These are phyloP conservation scores for Odontarrhena argentea DNA, from an alignment of 345 rosid genomes.

Conservation along the genomic window DNA sequence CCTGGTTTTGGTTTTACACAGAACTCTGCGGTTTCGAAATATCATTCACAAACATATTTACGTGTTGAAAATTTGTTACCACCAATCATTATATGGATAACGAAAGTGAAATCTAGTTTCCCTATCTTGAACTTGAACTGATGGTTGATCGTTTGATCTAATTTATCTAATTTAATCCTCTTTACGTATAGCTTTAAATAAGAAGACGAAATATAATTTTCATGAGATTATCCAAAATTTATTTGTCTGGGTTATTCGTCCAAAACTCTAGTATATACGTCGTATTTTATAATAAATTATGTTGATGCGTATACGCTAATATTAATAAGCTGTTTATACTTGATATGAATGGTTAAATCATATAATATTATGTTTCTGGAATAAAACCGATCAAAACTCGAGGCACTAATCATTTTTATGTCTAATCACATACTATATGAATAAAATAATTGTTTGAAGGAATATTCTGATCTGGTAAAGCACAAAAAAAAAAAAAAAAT, in stretches of 20 bases:
- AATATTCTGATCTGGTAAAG: slow-evolving; percentile 36
- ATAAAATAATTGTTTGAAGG: slow-evolving; percentile 11
- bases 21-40: slow-evolving; percentile 1
- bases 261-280: neutral
- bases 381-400: slow-evolving; percentile 4
- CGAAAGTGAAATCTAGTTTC: neutral
- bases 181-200: neutral
- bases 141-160: neutral
- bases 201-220: neutral
- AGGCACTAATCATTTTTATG: slow-evolving; percentile 28
- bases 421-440: slow-evolving; percentile 10
- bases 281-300: neutral
- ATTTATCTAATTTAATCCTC: neutral
- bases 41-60: neutral
- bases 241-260: neutral
- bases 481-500: slow-evolving; percentile 13
- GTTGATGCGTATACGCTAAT: slow-evolving; percentile 32
- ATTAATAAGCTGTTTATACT: neutral
- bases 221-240: neutral
- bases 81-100: neutral
- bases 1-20: neutral
- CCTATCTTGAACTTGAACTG: slow-evolving; percentile 7
- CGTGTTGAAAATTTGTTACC: neutral
- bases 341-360: neutral
- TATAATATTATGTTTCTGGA: slow-evolving; percentile 4